Percentiles rank a stretch among this genome's conserved stretches.
Conservation (phyloP, 2,329 filamentous ascomycete species). For the Plenodomus biglobosus region DNA sequence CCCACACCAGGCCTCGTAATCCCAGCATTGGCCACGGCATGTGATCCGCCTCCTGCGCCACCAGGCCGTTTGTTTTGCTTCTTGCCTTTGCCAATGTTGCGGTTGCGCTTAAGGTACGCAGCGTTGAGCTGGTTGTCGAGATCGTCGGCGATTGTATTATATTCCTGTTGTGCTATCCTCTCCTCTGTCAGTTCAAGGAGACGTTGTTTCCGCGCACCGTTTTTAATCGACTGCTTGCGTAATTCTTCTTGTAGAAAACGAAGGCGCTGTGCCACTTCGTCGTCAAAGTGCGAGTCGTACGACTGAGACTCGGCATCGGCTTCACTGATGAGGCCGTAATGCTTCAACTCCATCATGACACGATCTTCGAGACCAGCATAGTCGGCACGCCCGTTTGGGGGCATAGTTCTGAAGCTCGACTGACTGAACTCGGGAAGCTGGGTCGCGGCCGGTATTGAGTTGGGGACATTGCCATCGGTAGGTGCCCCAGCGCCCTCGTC, state of each 20-base stretch:
- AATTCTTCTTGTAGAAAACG: constrained; percentile 82
- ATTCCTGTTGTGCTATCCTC: constrained; percentile 94
- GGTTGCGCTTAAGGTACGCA: constrained; percentile 92
- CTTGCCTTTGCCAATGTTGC: constrained; percentile 91
- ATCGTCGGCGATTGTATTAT: constrained; percentile 94
- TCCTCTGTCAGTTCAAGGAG: constrained; percentile 86
- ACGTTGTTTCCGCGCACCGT: constrained; percentile 86
- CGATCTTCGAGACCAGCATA: constrained; percentile 87
- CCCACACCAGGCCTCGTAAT: constrained; percentile 66
- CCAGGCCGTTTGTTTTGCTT: constrained; percentile 78
- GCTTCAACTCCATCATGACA: constrained; percentile 83
- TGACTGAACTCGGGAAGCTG: constrained; percentile 76
- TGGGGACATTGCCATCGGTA: constrained; percentile 40
- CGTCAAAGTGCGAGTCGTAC: constrained; percentile 87
- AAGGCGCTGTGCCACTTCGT: constrained; percentile 88
- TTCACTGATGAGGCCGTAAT: constrained; percentile 84
- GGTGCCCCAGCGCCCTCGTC: constrained; percentile 46
- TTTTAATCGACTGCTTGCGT: constrained; percentile 79
- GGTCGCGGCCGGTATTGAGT: constrained; percentile 65
- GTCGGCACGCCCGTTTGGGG: constrained; percentile 70
- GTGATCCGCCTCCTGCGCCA: constrained; percentile 71
- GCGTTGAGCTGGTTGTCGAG: constrained; percentile 92
- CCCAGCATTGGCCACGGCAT: constrained; percentile 49
- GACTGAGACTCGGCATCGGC: constrained; percentile 68
- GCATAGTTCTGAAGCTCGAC: constrained; percentile 77